Evolutionary conservation across 306 rosid genomes (phyloP), one percentile per base, ranked within the genome.

Genomic region (Medicago arabica): DNA sequence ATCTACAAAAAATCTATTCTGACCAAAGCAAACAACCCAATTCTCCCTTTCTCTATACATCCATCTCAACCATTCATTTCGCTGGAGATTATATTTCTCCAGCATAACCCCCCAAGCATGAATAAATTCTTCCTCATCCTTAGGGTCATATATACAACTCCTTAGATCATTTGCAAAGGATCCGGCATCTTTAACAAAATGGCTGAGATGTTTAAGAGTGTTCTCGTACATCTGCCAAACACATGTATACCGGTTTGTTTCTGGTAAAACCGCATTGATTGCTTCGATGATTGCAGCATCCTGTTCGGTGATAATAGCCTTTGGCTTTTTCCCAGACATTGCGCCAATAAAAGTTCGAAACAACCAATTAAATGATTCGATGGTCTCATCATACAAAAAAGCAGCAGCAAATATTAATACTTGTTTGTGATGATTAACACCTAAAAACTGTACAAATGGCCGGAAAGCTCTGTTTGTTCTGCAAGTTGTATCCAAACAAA

Each of bases 21-120:
- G 76, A 13, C 87, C 86, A 54, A 80, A 84, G 69, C 83, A 84
- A 76, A 83, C 86, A 66, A 87, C 88, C 89, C 92, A 90, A 74
- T 85, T 86, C 78, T 88, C 88, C 67, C 81, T 86, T 67, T 87
- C 87, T 74, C 89, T 88, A 71, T 84, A 85, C 87, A 87, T 86
- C 92, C 95, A 90, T 83, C 83, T 85, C 76, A 90, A 69, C 95
- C 95, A 87, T 66, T 90, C 92, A 72, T 84, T 87, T 79, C 81
- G 80, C 78, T 76, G 86, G 25, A 87, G 90, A 84, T 61, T 79
- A 77, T 86, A 77, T 54, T 78, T 87, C 53, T 80, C 85, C 82
- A 89, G 60, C 86, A 89, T 80, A 64, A 80, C 75, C 72, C 75
- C 82, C 94, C 94, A 89, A 25, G 86, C 85, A 80, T 31, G 62